Conservation (phyloP, 2,329 filamentous ascomycete genomes). For the Byssothecium circinans region DNA sequence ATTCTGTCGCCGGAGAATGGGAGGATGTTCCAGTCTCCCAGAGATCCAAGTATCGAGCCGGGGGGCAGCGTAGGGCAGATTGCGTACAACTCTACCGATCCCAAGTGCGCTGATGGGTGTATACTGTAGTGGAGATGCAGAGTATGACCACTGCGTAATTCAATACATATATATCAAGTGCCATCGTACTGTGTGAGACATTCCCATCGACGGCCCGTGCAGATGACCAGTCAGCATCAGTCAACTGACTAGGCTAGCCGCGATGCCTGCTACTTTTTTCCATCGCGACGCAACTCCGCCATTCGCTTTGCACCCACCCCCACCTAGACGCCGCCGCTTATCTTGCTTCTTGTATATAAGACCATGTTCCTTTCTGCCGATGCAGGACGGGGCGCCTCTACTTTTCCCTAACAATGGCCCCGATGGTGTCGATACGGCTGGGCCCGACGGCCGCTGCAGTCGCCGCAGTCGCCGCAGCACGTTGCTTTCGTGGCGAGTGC, state of each 20-base stretch:
- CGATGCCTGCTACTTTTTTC: too few relatives aligned
- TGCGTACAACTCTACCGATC: constrained; percentile 41
- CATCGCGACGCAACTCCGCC: too few relatives aligned
- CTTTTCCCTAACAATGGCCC: constrained; percentile 31
- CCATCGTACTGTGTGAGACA: neutral
- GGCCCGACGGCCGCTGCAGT: constrained; percentile 22
- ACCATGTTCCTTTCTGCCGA: constrained; percentile 25
- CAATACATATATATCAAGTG: neutral
- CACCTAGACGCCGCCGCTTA: too few relatives aligned
- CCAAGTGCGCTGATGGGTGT: constrained; percentile 33
- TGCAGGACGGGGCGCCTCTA: constrained; percentile 24
- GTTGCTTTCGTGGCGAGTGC: constrained; percentile 22
- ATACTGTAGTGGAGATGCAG: constrained; percentile 21
- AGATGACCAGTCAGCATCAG: too few relatives aligned
- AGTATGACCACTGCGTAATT: too few relatives aligned
- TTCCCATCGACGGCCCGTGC: too few relatives aligned
- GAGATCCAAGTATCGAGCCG: constrained; percentile 41
- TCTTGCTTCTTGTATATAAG: constrained; percentile 18
- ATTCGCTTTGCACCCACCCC: too few relatives aligned
- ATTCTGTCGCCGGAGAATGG: constrained; percentile 36
- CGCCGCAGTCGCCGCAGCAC: too few relatives aligned
- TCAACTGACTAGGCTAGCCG: too few relatives aligned
- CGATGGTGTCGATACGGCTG: constrained; percentile 34
- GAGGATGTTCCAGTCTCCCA: constrained; percentile 37
- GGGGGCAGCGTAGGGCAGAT: constrained; percentile 40